Evolutionary conservation across 2,329 filamentous ascomycete species (phyloP).

Genomic region (Trichoderma atroviride): DNA sequence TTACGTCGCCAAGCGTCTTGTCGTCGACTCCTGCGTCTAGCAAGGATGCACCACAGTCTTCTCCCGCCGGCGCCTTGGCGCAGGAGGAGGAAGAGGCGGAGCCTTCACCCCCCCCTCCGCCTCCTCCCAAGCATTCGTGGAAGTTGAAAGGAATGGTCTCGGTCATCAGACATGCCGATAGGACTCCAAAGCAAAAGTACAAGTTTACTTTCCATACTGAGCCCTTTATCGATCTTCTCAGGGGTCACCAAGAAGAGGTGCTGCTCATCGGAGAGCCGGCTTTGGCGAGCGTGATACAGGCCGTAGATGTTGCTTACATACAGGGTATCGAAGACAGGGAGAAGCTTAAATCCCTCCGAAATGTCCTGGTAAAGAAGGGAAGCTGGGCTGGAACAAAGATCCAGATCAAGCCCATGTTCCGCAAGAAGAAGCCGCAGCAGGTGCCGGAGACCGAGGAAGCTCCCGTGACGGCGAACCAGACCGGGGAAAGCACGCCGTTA

Average conservation of each 20-base stretch:
- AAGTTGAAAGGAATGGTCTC: constrained; percentile 97
- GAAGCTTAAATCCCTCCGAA: constrained; percentile 84
- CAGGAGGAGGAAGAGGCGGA: constrained; percentile 40
- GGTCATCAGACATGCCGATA: constrained; percentile 93
- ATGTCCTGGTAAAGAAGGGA: constrained; percentile 89
- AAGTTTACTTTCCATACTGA: constrained; percentile 99
- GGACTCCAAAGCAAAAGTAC: constrained; percentile 98
- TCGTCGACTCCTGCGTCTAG: constrained; percentile 43
- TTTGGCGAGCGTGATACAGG: constrained; percentile 82
- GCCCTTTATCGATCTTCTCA: constrained; percentile 91
- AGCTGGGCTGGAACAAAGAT: constrained; percentile 96
- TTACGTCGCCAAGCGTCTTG: constrained; percentile 33
- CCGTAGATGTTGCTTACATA: constrained; percentile 77
- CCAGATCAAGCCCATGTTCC: constrained; percentile 99
- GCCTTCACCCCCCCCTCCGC: constrained; percentile 52
- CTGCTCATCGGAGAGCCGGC: constrained; percentile 90
- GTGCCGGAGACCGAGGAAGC: constrained; percentile 38
- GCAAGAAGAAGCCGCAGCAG: constrained; percentile 76
- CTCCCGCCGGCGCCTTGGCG: constrained; percentile 23
- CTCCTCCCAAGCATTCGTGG: constrained; percentile 88
- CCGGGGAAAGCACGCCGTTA: neutral
- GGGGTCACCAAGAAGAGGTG: constrained; percentile 95
- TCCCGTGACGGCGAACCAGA: constrained; percentile 22
- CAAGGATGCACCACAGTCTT: constrained; percentile 38
- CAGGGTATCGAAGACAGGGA: constrained; percentile 80